Evolutionary conservation across 2,329 filamentous ascomycete genomes (phyloP).

Genomic region (Alternaria gaisen): DNA sequence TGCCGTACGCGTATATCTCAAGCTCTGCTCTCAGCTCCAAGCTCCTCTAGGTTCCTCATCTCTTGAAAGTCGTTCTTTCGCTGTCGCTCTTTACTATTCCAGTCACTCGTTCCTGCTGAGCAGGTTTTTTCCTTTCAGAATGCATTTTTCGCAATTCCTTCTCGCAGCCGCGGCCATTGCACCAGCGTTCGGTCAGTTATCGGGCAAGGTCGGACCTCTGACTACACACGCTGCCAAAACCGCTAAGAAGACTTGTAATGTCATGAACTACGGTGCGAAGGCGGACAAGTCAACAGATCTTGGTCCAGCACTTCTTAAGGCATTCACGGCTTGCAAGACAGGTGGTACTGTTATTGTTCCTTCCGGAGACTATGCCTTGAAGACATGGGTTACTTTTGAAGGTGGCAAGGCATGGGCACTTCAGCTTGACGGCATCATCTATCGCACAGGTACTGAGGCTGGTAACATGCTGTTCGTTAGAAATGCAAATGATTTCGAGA

Average conservation of each 20-base stretch:
- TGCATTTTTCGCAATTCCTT: constrained; percentile 37
- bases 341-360: constrained; percentile 63
- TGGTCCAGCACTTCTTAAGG: constrained; percentile 58
- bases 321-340: constrained; percentile 61
- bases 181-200: constrained; percentile 41
- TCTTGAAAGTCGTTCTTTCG: background rate
- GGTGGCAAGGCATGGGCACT: constrained; percentile 60
- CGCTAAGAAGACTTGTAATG: constrained; percentile 61
- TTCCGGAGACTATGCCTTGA: constrained; percentile 60
- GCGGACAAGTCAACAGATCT: constrained; percentile 63
- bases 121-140: constrained; percentile 30
- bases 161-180: constrained; percentile 31
- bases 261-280: constrained; percentile 62
- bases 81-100: constrained; percentile 16
- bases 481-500: constrained; percentile 61
- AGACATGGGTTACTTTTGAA: constrained; percentile 59
- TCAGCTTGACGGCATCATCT: constrained; percentile 63
- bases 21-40: constrained; percentile 4
- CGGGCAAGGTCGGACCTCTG: constrained; percentile 45
- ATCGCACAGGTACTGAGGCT: constrained; percentile 59
- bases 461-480: constrained; percentile 65
- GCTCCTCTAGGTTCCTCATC: background rate
- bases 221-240: constrained; percentile 52
- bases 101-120: constrained; percentile 34
- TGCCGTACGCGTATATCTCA: background rate